Conservation (phyloP, 1,284 basidiomycete species). For the Ceratobasidium sp. region DNA sequence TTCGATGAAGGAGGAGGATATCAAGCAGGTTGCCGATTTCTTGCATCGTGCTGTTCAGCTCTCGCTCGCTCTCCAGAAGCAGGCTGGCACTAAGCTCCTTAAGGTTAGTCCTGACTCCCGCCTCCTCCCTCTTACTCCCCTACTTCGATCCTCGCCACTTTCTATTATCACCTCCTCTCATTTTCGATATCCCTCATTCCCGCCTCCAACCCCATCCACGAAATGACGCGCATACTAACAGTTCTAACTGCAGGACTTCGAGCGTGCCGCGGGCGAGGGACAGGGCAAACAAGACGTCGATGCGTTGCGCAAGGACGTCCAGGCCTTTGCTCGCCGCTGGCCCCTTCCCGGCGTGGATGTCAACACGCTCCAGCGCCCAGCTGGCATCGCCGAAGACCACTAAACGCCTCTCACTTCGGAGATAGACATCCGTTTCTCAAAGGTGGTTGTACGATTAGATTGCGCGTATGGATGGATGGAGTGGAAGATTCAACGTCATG, state of each 20-base stretch:
- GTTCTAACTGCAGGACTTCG: slow-evolving; percentile 73
- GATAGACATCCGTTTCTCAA: not conserved
- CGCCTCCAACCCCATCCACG: too few species aligned
- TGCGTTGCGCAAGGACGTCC: slow-evolving; percentile 80
- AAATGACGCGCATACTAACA: too few species aligned
- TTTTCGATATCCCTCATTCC: too few species aligned
- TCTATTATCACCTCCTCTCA: too few species aligned
- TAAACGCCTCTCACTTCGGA: not conserved
- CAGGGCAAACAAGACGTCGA: slow-evolving; percentile 79
- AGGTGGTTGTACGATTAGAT: not conserved
- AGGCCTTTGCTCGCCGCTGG: slow-evolving; percentile 86
- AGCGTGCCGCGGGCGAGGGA: slow-evolving; percentile 84
- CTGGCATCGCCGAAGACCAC: slow-evolving; percentile 40
- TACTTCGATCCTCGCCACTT: too few species aligned
- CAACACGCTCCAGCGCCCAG: slow-evolving; percentile 58
- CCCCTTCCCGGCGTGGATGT: slow-evolving; percentile 94
- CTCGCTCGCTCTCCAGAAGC: slow-evolving; percentile 88
- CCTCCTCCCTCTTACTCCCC: not conserved
- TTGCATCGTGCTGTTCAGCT: slow-evolving; percentile 93
- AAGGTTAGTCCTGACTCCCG: slow-evolving; percentile 62
- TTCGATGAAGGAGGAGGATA: slow-evolving; percentile 90
- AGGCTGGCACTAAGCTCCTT: slow-evolving; percentile 93
- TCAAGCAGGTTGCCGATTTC: slow-evolving; percentile 91
- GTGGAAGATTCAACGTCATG: slow-evolving; percentile 42
- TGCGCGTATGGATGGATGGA: not conserved